Base-by-base conservation (phyloP, 345 rosid species). In the Luvunga scandens region DNA sequence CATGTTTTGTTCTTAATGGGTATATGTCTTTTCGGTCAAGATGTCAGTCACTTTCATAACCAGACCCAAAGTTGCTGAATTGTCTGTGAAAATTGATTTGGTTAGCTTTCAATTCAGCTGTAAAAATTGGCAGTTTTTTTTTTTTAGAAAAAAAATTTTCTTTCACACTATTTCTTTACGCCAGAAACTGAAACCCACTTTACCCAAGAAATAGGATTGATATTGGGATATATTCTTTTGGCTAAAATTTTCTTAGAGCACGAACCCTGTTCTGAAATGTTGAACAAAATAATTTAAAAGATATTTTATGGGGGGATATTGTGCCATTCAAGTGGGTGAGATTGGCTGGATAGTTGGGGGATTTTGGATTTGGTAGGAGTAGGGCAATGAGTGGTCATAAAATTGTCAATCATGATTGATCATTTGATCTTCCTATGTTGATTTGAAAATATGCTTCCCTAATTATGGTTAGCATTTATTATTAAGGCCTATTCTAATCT, bases 381-480 rank as follows among this genome's bases (percentile, higher is more conserved):
- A 34, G 34, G 68, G 72, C 48, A 72, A 42, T 72, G 82, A 63
- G 57, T 69, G n/a, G 73, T 48, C 71, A 59, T 4, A 36, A 82
- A 76, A 65, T 66, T 48, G 38, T 60, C 74, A 59, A 4, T 45
- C 18, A 45, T 70, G 71, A 66, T 57, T 61, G 72, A 55, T 67
- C 72, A 63, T 71, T 77, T 78, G 36, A 53, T 12, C 16, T 50
- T 66, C 62, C 48, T 28, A 73, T 77, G 24, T 81, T 77, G 19
- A 56, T 59, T 48, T 7, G 71, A 73, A 72, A 70, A 75, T 45
- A 22, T 73, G 30, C 61, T 70, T 25, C 69, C 65, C 73, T 83
- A 38, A 77, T 83, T 76, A 82, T 69, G 59, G 67, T 81, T 63
- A 19, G 74, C 79, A 80, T 72, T 72, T 66, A 69, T 81, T 38